These are phyloP conservation scores for Xenosphaeropsis pyriputrescens DNA, from an alignment of 2,329 filamentous ascomycete genomes.

Conservation along the genomic window DNA sequence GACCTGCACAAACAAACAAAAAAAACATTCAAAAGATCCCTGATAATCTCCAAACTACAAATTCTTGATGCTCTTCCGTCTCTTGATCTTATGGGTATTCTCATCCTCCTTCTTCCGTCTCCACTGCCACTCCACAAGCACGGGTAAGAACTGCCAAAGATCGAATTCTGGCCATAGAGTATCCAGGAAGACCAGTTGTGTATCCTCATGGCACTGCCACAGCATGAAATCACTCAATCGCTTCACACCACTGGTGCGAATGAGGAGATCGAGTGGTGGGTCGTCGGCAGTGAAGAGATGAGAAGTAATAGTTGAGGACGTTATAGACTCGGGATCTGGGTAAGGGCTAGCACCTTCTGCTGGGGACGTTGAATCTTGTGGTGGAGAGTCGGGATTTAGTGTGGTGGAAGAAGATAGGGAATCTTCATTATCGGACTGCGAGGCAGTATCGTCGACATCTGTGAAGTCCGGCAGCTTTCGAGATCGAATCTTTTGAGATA, in stretches of 20 bases:
- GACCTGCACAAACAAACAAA: too few species aligned
- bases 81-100: conserved; percentile 2
- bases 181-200: conserved; percentile 82
- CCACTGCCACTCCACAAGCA: conserved; percentile 82
- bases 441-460: conserved; percentile 22
- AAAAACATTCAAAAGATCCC: too few species aligned
- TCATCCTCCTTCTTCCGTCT: conserved; percentile 22
- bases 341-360: conserved; percentile 24
- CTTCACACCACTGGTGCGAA: conserved; percentile 86
- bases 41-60: too few species aligned
- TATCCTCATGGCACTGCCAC: conserved; percentile 91
- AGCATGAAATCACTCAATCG: conserved; percentile 96
- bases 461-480: conserved; percentile 30
- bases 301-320: conserved; percentile 61
- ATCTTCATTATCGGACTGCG: conserved; percentile 26
- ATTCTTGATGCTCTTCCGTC: neutral
- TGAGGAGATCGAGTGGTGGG: conserved; percentile 79
- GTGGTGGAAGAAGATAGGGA: conserved; percentile 47
- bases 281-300: conserved; percentile 81
- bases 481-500: conserved; percentile 70
- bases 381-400: conserved; percentile 16
- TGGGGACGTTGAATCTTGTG: conserved; percentile 10
- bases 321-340: conserved; percentile 80
- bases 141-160: conserved; percentile 82
- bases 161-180: conserved; percentile 96